A percentile compares a stretch with the other conserved stretches of the same genome.
Conservation (phyloP, 495 filamentous ascomycete genomes). For the Neurospora intermedia region DNA sequence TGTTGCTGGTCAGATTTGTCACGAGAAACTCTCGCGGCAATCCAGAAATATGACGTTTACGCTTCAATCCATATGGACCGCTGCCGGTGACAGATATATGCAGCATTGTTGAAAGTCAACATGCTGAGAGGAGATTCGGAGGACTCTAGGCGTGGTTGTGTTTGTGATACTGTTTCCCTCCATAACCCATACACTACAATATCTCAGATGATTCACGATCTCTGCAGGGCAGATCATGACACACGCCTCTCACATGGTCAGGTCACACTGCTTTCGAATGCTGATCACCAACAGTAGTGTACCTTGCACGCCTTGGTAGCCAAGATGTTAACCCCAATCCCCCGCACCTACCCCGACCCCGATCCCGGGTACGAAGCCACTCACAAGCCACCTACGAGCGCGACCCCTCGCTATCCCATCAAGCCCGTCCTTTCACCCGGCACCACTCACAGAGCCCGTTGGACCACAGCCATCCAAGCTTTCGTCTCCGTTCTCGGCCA, state of each 20-base stretch:
- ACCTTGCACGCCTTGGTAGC: not conserved
- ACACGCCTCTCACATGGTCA: not conserved
- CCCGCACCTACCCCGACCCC: conserved; percentile 15
- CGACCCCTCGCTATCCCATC: conserved; percentile 11
- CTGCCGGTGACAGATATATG: not conserved
- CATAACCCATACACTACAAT: not conserved
- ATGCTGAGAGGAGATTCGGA: not conserved
- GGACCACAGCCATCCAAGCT: conserved; percentile 19
- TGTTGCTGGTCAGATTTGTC: not conserved
- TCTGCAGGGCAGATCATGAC: not conserved
- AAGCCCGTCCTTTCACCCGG: conserved; percentile 30
- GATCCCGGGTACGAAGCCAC: conserved; percentile 12
- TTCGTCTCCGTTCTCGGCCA: conserved; percentile 18
- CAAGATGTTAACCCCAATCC: conserved; percentile 11
- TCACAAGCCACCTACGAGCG: conserved; percentile 17
- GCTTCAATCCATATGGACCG: not conserved
- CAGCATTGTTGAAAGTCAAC: not conserved
- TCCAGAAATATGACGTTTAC: not conserved
- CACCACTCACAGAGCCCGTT: conserved; percentile 19
- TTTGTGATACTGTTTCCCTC: not conserved
- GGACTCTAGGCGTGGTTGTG: not conserved
- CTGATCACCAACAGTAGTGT: not conserved
- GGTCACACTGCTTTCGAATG: not conserved
- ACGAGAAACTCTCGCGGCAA: not conserved
- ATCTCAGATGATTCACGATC: not conserved